Evolutionary conservation across 2,329 filamentous ascomycete genomes (phyloP).

Genomic region (Trichoderma lentiforme): DNA sequence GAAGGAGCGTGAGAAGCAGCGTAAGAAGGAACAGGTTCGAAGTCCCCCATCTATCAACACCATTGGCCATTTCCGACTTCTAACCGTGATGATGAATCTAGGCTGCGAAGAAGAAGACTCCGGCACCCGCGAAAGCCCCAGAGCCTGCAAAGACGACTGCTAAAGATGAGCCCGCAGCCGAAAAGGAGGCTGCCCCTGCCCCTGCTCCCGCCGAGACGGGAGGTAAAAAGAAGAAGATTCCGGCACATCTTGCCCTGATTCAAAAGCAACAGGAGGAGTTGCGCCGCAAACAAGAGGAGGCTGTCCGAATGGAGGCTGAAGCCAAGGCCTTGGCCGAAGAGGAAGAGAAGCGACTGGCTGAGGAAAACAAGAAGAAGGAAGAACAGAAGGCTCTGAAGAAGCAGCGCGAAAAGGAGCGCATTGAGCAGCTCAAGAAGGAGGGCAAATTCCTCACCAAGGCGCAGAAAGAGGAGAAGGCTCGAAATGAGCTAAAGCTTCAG

Average conservation of each 20-base stretch:
- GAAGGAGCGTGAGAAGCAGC: constrained; percentile 97
- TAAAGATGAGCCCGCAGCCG: constrained; percentile 51
- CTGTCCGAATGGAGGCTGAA: constrained; percentile 57
- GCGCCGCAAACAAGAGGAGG: constrained; percentile 63
- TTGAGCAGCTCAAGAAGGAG: constrained; percentile 83
- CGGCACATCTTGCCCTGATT: constrained; percentile 66
- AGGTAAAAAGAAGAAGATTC: constrained; percentile 84
- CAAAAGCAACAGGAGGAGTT: constrained; percentile 82
- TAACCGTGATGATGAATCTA: constrained; percentile 21
- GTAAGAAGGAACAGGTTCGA: constrained; percentile 91
- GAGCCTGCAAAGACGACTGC: constrained; percentile 31
- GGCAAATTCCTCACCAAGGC: constrained; percentile 85
- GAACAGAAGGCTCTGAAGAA: constrained; percentile 76
- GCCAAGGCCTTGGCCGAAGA: constrained; percentile 64
- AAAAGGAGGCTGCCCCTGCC: constrained; percentile 26
- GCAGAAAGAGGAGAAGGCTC: constrained; percentile 76
- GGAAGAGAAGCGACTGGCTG: constrained; percentile 59
- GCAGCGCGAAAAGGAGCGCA: constrained; percentile 80
- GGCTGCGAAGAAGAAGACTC: constrained; percentile 80
- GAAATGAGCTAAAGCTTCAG: constrained; percentile 75
- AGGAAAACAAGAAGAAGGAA: constrained; percentile 66
- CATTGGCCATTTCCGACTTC: neutral
- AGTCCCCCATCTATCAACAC: neutral
- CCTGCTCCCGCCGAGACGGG: constrained; percentile 48
- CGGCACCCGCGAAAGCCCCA: constrained; percentile 34